Evolutionary conservation across 768 basidiomycete genomes (phyloP).

Genomic region (Mycena kentingensis): DNA sequence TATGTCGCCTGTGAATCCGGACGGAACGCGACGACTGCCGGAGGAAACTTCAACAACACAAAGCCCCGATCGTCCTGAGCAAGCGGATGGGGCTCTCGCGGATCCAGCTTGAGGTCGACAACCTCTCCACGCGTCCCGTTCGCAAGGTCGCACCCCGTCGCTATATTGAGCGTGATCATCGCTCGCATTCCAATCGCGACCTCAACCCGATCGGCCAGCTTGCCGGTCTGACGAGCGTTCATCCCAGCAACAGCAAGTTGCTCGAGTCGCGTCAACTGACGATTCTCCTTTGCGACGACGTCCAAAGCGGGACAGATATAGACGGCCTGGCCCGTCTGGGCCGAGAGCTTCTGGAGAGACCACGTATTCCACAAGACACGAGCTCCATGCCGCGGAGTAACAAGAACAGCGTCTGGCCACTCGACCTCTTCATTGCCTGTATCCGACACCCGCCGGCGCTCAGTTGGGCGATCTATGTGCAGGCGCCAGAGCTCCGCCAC

Average conservation of each 20-base stretch:
- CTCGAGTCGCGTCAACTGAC: constrained; percentile 6
- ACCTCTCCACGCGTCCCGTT: constrained; percentile 33
- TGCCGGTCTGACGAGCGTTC: neutral
- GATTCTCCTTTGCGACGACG: constrained; percentile 11
- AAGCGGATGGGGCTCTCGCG: constrained; percentile 16
- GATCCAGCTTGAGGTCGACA: constrained; percentile 29
- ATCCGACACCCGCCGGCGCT: too few species aligned
- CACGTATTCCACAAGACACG: constrained; percentile 39
- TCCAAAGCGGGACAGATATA: constrained; percentile 36
- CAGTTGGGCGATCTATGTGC: constrained; percentile 22
- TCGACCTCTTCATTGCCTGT: constrained; percentile 27
- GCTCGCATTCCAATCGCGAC: constrained; percentile 33
- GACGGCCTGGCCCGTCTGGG: constrained; percentile 13
- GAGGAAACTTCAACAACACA: constrained; percentile 25
- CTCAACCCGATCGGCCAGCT: constrained; percentile 21
- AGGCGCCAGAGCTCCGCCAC: constrained; percentile 27
- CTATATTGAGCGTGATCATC: constrained; percentile 34
- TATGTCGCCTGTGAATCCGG: constrained; percentile 26
- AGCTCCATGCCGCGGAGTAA: constrained; percentile 41
- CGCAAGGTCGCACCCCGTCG: constrained; percentile 34
- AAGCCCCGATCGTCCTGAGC: neutral
- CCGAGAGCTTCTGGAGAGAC: constrained; percentile 25
- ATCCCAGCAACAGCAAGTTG: neutral
- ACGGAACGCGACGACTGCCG: constrained; percentile 30
- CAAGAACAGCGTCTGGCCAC: constrained; percentile 37